Evolutionary conservation across 805 yeast genomes (phyloP), one percentile per base, ranked within the genome.

Genomic region (Yarrowia sp.): DNA sequence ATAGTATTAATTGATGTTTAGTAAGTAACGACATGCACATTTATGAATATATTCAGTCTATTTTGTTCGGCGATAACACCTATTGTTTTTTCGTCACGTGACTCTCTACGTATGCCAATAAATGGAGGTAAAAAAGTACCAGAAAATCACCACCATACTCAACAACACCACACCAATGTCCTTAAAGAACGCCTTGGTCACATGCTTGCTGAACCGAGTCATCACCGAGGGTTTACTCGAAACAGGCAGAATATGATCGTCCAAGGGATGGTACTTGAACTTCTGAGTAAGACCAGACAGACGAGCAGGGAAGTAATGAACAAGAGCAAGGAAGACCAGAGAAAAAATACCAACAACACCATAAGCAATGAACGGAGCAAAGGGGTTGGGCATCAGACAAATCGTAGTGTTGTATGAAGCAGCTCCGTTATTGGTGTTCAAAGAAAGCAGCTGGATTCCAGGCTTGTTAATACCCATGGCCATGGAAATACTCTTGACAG

Each of bases 401-500:
- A 75, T 69, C 1, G 71, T 67, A 1, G 78, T 74, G 9, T 67
- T 66, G 61, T 65, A 69, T 1, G 66, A 31, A 8, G 43, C 43
- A 15, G n/a, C 39, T 15, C 57, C 43, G 11, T 48, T 22, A 5
- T 22, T 66, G 42, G 65, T 70, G 69, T 70, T 66, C 18, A 95
- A 78, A 0, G 97, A 85, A 6, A 95, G 75, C 58, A 95, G 74
- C 73, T 95, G 97, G 50, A 92, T 83, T 0, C 96, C 98, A 0
- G 99, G 99, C 63, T 80, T 79, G 62, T 79, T 76, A 33, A 95
- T 86, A 0, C 98, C 98, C 86, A 90, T 89, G 22, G 96, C 92
- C 96, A 95, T 89, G 13, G 97, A 88, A 62, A 88, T 85, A 3
- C 96, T 85, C 74, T 95, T 95, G 33, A 92, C 92, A 0, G 97